Evolutionary conservation across 2,329 filamentous ascomycete genomes (phyloP), one percentile per base, ranked within the genome.

Genomic region (Cladorrhinum sp.): DNA sequence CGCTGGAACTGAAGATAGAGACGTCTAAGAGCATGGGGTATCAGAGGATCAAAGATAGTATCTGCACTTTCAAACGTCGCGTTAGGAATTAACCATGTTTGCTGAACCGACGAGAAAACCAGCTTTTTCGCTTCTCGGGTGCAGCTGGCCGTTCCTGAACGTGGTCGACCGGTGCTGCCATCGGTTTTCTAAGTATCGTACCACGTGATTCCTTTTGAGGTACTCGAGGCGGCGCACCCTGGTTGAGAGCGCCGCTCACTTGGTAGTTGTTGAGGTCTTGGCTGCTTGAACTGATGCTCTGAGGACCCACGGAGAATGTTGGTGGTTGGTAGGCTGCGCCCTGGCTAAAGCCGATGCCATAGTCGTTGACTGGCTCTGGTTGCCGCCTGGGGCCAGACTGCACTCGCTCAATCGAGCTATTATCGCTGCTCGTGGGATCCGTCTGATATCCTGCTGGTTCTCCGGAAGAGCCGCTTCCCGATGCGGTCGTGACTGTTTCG

Each of bases 361-460:
- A 91, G 64, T 82, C 83, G 58, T 89, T 87, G 5, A 76, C 70
- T 7, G 82, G 80, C 54, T 86, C 82, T 26, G 69, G 71, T 60
- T 73, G 72, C 24, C 80, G 82, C 68, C 83, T 83, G 36, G 80
- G 77, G 4, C 80, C 79, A 56, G 86, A 83, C 61, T 81, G 78
- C 23, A 87, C 79, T 64, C 91, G 87, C 72, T 96, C 91, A 67
- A 96, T 85, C 1, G 92, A 96, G 77, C 91, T 96, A 76, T 96
- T 96, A 72, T 96, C 90, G 71, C 92, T 96, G 77, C 90, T 95
- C 59, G 83, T 78, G 48, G 91, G 93, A 72, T 96, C 92, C 62
- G 92, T 96, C 66, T 88, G 88, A 74, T 95, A 93, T 59, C 87
- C 88, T 71, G 85, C 87, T 12, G 87, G 87, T 61, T 96, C 92